phyloP scores from a whole-genome alignment of 768 basidiomycete genomes.

The Auriscalpium vulgare region DNA sequence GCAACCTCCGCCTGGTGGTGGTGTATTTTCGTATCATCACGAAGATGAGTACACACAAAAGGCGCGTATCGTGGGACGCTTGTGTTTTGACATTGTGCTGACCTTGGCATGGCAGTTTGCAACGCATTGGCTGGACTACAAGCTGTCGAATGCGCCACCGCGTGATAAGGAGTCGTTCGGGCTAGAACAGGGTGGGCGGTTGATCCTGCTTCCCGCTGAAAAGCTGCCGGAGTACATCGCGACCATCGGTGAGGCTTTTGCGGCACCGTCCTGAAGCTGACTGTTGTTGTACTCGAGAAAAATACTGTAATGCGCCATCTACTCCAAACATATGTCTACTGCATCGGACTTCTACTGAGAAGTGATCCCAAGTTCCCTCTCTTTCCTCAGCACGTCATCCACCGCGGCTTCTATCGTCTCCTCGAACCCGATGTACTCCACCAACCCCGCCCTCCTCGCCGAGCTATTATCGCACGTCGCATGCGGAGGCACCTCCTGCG shows the following conservation, averaged over 20 bases:
- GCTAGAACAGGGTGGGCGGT: slow-evolving; percentile 56
- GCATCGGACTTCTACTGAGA: no score
- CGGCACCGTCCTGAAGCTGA: background rate
- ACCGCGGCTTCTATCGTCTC: slow-evolving; percentile 1
- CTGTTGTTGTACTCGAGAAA: background rate
- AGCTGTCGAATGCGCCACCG: slow-evolving; percentile 43
- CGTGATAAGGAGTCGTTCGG: slow-evolving; percentile 65
- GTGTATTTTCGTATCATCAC: slow-evolving; percentile 72
- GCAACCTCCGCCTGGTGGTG: slow-evolving; percentile 30
- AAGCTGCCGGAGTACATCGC: slow-evolving; percentile 34
- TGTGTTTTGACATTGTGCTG: background rate
- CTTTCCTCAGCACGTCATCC: background rate
- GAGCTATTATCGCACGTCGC: background rate
- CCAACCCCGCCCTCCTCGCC: background rate
- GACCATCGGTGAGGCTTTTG: slow-evolving; percentile 17
- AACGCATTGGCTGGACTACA: slow-evolving; percentile 41
- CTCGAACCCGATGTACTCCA: background rate
- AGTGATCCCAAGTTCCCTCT: background rate
- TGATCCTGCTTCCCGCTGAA: slow-evolving; percentile 51
- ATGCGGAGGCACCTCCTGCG: slow-evolving; percentile 4
- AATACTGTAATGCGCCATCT: background rate
- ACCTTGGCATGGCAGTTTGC: slow-evolving; percentile 33
- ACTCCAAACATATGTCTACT: no score
- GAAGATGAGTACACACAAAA: slow-evolving; percentile 73
- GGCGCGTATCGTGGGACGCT: slow-evolving; percentile 31